Evolutionary conservation across 495 filamentous ascomycete genomes (phyloP).

Genomic region (Cenococcum geophilum): DNA sequence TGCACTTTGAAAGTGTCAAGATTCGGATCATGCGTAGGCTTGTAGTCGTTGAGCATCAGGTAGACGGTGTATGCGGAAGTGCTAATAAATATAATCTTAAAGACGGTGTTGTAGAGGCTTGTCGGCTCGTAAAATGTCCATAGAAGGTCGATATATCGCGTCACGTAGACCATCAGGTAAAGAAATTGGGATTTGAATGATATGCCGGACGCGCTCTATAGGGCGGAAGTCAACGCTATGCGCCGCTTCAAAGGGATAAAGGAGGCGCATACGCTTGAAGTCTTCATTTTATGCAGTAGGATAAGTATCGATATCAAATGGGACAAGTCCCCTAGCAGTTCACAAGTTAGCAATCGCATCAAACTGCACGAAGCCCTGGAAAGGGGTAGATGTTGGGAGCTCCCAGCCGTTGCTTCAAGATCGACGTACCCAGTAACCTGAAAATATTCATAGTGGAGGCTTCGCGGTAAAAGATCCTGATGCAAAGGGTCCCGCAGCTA

Average conservation of each 20-base stretch:
- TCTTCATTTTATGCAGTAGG: conserved; percentile 89
- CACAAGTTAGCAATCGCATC: conserved; percentile 20
- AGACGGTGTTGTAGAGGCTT: conserved; percentile 74
- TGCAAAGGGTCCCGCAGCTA: not conserved
- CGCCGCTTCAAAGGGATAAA: not conserved
- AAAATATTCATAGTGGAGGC: conserved; percentile 76
- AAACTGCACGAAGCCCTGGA: conserved; percentile 2
- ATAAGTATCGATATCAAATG: conserved; percentile 93
- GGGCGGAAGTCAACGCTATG: conserved; percentile 26
- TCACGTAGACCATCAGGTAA: conserved; percentile 88
- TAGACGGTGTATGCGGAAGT: conserved; percentile 91
- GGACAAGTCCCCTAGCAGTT: conserved; percentile 72
- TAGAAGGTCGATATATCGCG: conserved; percentile 89
- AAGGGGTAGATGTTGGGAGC: conserved; percentile 15
- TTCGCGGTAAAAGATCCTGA: not conserved
- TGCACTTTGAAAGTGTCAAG: conserved; percentile 94
- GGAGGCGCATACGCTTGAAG: conserved; percentile 61
- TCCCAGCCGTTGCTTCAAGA: conserved; percentile 3
- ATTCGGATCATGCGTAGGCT: conserved; percentile 91
- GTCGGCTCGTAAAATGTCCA: conserved; percentile 68
- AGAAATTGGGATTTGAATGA: conserved; percentile 97
- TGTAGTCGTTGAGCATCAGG: conserved; percentile 92
- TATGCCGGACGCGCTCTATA: conserved; percentile 87
- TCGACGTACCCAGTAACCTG: conserved; percentile 64
- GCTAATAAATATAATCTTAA: conserved; percentile 91